phyloP scores from a whole-genome alignment of 441 rosid species.

The Adansonia grandidieri region DNA sequence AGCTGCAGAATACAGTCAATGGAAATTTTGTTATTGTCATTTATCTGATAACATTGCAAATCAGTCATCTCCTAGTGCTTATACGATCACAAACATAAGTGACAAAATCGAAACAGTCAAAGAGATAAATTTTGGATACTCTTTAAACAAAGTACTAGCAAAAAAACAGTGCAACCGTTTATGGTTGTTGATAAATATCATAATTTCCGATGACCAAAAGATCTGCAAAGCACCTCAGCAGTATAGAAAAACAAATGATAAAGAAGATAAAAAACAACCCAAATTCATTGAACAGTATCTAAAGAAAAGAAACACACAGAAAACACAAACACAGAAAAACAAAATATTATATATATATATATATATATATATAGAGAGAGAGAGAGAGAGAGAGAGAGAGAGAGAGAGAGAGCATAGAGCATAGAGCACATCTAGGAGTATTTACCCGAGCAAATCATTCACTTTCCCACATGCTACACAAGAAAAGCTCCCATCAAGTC shows the following conservation, averaged over 20 bases:
- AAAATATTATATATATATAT: neutral
- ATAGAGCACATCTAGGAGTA: conserved; percentile 6
- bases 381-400: neutral
- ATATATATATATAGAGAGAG: neutral
- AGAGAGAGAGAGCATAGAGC: neutral
- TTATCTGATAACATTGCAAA: neutral
- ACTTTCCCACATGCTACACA: conserved; percentile 79
- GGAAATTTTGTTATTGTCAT: neutral
- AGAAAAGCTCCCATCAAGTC: conserved; percentile 73
- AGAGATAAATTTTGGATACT: neutral
- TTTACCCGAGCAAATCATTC: conserved; percentile 87
- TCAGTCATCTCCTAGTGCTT: neutral
- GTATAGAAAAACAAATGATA: neutral
- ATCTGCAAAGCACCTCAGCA: neutral
- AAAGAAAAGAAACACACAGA: neutral
- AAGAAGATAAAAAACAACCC: neutral
- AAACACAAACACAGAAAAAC: neutral
- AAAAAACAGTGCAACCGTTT: neutral
- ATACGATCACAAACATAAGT: neutral
- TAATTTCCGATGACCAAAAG: neutral
- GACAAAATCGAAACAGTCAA: neutral
- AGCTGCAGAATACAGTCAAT: neutral
- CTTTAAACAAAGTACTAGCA: neutral
- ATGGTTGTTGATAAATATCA: neutral
- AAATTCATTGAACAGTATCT: neutral